phyloP scores from a whole-genome alignment of 2,329 filamentous ascomycete species.

The Septoria linicola region DNA sequence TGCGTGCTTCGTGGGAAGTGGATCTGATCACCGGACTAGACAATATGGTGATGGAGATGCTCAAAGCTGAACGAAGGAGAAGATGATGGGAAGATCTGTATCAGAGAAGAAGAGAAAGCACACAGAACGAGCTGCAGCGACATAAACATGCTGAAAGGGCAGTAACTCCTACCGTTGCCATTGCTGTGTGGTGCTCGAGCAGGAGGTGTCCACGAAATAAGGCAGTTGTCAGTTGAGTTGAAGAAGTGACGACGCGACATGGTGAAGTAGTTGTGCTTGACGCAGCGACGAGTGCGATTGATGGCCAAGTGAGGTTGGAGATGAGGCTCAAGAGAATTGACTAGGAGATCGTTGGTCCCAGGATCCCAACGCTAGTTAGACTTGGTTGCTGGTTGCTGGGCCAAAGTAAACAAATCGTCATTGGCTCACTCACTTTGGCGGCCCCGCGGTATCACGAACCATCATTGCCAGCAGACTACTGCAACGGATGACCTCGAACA shows the following conservation, averaged over 20 bases:
- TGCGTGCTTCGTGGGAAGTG: neutral
- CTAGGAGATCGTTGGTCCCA: neutral
- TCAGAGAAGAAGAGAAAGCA: slow-evolving; percentile 1
- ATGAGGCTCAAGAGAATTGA: too few relatives aligned
- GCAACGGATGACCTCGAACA: neutral
- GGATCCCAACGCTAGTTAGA: neutral
- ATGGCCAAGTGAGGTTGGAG: too few relatives aligned
- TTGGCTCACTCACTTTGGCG: neutral
- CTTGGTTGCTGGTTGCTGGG: slow-evolving; percentile 6
- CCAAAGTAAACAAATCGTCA: slow-evolving; percentile 8
- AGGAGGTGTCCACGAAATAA: neutral
- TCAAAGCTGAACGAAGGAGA: neutral
- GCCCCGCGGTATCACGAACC: neutral
- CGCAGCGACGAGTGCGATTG: too few relatives aligned
- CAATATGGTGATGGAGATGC: slow-evolving; percentile 1
- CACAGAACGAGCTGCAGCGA: neutral
- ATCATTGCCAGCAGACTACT: neutral
- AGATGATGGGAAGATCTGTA: slow-evolving; percentile 6
- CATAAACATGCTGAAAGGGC: neutral
- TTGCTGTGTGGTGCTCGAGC: too few relatives aligned
- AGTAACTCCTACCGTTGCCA: too few relatives aligned
- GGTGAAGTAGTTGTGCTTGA: too few relatives aligned
- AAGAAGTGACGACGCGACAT: too few relatives aligned
- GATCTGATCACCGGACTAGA: neutral
- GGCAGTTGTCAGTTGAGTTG: too few relatives aligned